These are phyloP conservation scores for Combretum micranthum DNA, from an alignment of 345 rosid species.

Conservation along the genomic window DNA sequence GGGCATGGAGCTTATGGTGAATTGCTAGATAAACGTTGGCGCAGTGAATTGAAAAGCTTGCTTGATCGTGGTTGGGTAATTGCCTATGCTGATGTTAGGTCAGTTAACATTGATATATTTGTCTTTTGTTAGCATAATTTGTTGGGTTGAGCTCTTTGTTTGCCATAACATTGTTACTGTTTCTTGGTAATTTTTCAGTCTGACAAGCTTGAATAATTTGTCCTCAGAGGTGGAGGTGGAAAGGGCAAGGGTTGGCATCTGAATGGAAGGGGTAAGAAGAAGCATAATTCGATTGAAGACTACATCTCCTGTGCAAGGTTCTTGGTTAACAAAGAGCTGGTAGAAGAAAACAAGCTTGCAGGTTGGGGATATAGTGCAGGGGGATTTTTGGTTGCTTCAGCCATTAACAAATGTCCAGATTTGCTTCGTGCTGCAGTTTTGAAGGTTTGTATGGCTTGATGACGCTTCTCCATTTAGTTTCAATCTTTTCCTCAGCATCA, in stretches of 20 bases:
- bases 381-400: slow-evolving; percentile 90
- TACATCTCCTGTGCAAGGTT: slow-evolving; percentile 70
- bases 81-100: slow-evolving; percentile 98
- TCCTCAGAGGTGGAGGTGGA: slow-evolving; percentile 87
- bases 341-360: slow-evolving; percentile 65
- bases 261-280: slow-evolving; percentile 60
- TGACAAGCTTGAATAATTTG: slow-evolving; percentile 11
- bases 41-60: slow-evolving; percentile 85
- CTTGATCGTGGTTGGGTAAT: slow-evolving; percentile 97
- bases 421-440: slow-evolving; percentile 76
- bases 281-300: slow-evolving; percentile 69
- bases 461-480: not conserved
- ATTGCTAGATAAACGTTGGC: slow-evolving; percentile 85
- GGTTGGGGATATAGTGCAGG: slow-evolving; percentile 96
- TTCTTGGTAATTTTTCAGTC: not conserved
- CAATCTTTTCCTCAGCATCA: not conserved
- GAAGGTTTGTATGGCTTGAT: slow-evolving; percentile 34
- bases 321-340: slow-evolving; percentile 58
- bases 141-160: not conserved
- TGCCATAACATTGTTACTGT: not conserved
- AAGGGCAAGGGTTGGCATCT: slow-evolving; percentile 80
- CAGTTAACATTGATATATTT: slow-evolving; percentile 9
- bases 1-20: slow-evolving; percentile 98
- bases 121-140: not conserved
- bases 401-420: slow-evolving; percentile 63